These are phyloP conservation scores for Exsudoporus floridanus DNA, from an alignment of 1,284 basidiomycete genomes.

Conservation along the genomic window DNA sequence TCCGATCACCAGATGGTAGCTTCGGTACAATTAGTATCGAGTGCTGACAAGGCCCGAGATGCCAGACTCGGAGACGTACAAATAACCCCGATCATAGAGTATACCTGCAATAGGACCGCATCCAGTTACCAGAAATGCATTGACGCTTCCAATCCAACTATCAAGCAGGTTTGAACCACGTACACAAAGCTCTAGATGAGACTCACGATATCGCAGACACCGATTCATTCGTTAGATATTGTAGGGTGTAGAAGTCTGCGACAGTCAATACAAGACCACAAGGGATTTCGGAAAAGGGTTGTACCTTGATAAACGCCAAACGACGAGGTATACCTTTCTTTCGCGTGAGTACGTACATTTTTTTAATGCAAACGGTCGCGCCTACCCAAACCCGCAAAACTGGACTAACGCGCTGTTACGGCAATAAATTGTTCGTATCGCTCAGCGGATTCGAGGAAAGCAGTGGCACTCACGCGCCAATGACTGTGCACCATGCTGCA, in stretches of 20 bases:
- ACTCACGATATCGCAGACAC: constrained; percentile 34
- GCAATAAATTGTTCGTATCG: not conserved
- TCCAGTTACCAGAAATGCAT: constrained; percentile 15
- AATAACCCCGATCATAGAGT: constrained; percentile 34
- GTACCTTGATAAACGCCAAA: constrained; percentile 37
- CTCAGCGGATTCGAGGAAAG: not conserved
- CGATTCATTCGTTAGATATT: constrained; percentile 32
- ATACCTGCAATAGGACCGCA: constrained; percentile 18
- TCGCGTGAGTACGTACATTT: not conserved
- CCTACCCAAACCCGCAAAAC: constrained; percentile 30
- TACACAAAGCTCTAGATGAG: not conserved
- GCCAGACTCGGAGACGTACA: constrained; percentile 26
- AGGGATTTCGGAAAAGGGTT: not conserved
- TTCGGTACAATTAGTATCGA: constrained; percentile 13
- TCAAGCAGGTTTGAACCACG: not conserved
- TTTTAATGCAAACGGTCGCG: not conserved
- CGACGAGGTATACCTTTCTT: constrained; percentile 25
- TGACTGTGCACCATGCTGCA: constrained; percentile 26
- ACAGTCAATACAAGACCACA: not conserved
- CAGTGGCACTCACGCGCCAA: constrained; percentile 22
- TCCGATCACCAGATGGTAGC: constrained; percentile 31
- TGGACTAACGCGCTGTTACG: constrained; percentile 22
- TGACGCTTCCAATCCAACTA: constrained; percentile 35
- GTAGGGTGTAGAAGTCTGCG: constrained; percentile 31
- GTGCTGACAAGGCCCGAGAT: not conserved